A percentile compares a stretch with the other conserved stretches of the same genome.
Conservation (phyloP, 2,329 filamentous ascomycete species). For the Annulohypoxylon truncatum region DNA sequence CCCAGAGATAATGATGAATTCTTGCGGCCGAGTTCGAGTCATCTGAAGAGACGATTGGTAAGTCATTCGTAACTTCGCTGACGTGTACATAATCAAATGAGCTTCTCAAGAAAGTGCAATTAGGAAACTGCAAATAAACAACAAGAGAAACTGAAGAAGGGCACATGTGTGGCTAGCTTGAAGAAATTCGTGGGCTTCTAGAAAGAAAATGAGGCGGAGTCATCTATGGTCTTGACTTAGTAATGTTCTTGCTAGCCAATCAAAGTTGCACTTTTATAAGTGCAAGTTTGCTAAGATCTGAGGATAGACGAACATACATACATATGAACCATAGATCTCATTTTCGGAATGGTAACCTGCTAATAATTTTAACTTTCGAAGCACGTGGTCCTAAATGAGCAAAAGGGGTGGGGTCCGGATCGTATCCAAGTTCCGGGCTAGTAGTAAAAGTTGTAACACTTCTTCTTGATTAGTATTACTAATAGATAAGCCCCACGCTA, state of each 20-base stretch:
- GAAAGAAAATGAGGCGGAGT: not conserved
- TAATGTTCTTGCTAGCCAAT: not conserved
- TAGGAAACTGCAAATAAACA: not conserved
- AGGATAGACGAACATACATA: too few relatives aligned
- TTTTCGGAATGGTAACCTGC: too few relatives aligned
- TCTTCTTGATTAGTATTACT: too few relatives aligned
- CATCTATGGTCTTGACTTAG: not conserved
- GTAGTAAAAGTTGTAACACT: too few relatives aligned
- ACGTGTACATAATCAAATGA: not conserved
- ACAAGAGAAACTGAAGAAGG: not conserved
- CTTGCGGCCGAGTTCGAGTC: not conserved
- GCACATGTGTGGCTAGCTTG: not conserved
- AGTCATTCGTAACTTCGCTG: not conserved
- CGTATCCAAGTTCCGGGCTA: too few relatives aligned
- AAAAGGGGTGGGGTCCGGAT: too few relatives aligned
- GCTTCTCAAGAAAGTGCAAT: not conserved
- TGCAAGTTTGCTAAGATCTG: not conserved
- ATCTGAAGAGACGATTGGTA: not conserved
- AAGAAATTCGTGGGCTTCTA: not conserved
- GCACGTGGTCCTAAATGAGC: too few relatives aligned
- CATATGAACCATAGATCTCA: too few relatives aligned
- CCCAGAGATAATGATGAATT: not conserved
- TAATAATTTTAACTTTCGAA: too few relatives aligned
- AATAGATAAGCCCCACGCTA: too few relatives aligned
- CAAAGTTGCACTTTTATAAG: not conserved